Conservation (phyloP, 2,329 filamentous ascomycete genomes). For the Trichoderma lentiforme region DNA sequence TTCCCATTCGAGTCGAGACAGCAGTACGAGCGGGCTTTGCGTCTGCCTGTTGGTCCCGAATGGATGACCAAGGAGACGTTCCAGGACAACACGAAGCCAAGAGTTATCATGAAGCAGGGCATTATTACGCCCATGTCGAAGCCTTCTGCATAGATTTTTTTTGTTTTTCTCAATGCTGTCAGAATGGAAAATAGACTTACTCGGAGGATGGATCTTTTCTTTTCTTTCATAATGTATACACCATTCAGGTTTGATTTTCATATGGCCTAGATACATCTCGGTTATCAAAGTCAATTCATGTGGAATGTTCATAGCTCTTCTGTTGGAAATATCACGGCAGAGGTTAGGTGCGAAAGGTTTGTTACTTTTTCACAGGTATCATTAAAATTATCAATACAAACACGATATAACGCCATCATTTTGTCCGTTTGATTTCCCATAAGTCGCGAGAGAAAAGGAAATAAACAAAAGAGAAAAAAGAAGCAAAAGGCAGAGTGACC, state of each 20-base stretch:
- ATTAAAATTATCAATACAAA: background rate
- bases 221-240: background rate
- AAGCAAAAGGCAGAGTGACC: background rate
- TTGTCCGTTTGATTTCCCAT: background rate
- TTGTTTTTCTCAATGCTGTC: background rate
- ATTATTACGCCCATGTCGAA: slow-evolving; percentile 84
- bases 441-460: background rate
- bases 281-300: background rate
- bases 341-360: background rate
- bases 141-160: slow-evolving; percentile 47
- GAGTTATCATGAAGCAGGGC: slow-evolving; percentile 86
- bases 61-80: slow-evolving; percentile 97
- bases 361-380: background rate
- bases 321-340: background rate
- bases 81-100: slow-evolving; percentile 84
- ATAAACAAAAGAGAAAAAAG: background rate
- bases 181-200: background rate
- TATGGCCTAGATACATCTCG: background rate
- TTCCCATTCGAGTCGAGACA: slow-evolving; percentile 83
- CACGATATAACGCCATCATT: background rate
- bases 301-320: background rate
- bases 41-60: slow-evolving; percentile 85
- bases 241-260: background rate
- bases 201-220: background rate
- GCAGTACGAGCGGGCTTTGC: slow-evolving; percentile 86